Percentiles rank a stretch among this genome's conserved stretches.
These are phyloP conservation scores for Eucalyptus sp. DNA, from an alignment of 345 rosid species.

Conservation along the genomic window DNA sequence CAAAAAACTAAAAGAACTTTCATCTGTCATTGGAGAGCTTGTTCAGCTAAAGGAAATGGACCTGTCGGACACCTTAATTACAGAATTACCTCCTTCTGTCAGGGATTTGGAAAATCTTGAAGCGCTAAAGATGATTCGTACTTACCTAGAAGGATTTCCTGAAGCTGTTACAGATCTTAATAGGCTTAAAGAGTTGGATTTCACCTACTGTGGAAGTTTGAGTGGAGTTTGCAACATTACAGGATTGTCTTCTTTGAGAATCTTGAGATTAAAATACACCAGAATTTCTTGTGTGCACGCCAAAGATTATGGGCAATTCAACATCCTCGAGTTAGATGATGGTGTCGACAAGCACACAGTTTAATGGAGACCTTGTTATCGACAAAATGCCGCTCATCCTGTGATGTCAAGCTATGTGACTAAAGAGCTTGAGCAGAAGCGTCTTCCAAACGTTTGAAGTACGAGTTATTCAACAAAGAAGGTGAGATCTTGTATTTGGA, in stretches of 20 bases:
- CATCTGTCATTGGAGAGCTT: accelerated
- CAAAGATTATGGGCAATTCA: no score
- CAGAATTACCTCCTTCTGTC: accelerated
- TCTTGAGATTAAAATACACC: accelerated
- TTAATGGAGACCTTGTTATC: accelerated
- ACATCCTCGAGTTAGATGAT: no score
- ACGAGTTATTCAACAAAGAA: no score
- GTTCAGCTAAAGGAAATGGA: no score
- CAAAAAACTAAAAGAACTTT: background rate
- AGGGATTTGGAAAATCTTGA: no score
- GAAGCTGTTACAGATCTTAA: accelerated
- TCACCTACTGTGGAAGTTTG: accelerated
- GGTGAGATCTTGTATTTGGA: background rate
- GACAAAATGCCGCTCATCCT: accelerated
- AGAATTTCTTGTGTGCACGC: accelerated
- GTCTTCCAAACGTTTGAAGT: no score
- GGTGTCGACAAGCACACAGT: accelerated
- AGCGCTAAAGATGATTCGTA: no score
- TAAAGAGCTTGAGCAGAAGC: no score
- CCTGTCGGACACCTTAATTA: accelerated
- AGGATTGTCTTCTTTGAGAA: no score
- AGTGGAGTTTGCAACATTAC: accelerated
- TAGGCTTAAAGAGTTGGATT: no score
- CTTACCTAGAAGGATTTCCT: no score
- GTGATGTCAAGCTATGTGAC: background rate